Evolutionary conservation across 2,329 filamentous ascomycete genomes (phyloP).

Genomic region (Tolypocladium amazonense): DNA sequence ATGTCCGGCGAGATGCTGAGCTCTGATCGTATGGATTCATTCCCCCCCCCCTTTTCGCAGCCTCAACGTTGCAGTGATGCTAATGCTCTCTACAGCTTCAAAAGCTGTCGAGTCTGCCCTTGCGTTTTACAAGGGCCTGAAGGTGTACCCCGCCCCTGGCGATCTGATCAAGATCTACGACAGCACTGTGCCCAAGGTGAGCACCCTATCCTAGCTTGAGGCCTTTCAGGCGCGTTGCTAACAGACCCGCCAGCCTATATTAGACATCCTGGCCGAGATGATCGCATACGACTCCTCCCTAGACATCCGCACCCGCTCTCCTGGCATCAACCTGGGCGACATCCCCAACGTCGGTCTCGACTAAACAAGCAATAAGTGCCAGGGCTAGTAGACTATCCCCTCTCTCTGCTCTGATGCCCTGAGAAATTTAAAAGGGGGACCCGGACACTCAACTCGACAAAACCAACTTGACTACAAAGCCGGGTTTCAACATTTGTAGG

Average conservation of each 20-base stretch:
- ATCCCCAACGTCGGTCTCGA: conserved; percentile 44
- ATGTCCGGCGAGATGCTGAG: conserved; percentile 77
- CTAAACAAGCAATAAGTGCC: conserved; percentile 19
- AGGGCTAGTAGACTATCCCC: not conserved
- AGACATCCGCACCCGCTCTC: conserved; percentile 39
- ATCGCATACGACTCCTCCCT: conserved; percentile 79
- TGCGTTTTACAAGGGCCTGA: conserved; percentile 96
- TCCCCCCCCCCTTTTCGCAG: not conserved
- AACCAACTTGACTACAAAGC: not conserved
- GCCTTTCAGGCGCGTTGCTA: not conserved
- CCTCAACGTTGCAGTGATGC: not conserved
- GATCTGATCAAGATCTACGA: conserved; percentile 97
- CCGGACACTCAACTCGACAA: not conserved
- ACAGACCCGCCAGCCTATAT: conserved; percentile 53
- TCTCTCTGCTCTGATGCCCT: not conserved
- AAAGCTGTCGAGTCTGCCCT: conserved; percentile 74
- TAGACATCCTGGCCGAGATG: conserved; percentile 96
- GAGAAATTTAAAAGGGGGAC: not conserved
- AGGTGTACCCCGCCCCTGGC: conserved; percentile 90
- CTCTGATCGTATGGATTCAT: conserved; percentile 58
- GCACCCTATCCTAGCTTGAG: not conserved
- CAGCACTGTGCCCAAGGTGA: conserved; percentile 92
- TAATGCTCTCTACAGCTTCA: conserved; percentile 34
- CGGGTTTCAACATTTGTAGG: conserved; percentile 5
- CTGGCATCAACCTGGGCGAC: conserved; percentile 32